Percentiles rank a stretch among this genome's conserved stretches.
Evolutionary conservation across 2,329 filamentous ascomycete species (phyloP).

Genomic region (Myriosclerotinia scirpicola): DNA sequence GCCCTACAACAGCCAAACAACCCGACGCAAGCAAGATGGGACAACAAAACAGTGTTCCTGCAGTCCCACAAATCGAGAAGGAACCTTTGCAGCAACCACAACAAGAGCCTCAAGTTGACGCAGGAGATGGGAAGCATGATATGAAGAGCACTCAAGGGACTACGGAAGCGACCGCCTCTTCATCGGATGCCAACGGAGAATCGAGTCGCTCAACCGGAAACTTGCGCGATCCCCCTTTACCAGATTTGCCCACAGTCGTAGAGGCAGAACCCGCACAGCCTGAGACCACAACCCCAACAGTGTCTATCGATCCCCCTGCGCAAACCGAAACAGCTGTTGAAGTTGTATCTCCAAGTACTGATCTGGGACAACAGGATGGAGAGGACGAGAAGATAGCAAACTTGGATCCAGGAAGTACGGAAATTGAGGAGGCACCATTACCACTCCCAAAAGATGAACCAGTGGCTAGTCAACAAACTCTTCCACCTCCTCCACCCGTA

Average conservation of each 20-base stretch:
- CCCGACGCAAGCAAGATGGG: slow-evolving; percentile 33
- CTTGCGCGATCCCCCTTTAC: slow-evolving; percentile 37
- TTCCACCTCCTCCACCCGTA: slow-evolving; percentile 33
- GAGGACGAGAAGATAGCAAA: slow-evolving; percentile 35
- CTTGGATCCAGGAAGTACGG: slow-evolving; percentile 30
- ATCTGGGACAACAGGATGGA: slow-evolving; percentile 30
- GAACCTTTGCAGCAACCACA: slow-evolving; percentile 33
- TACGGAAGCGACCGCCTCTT: slow-evolving; percentile 13
- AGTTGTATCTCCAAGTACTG: slow-evolving; percentile 3
- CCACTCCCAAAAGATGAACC: slow-evolving; percentile 33
- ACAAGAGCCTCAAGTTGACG: slow-evolving; percentile 26
- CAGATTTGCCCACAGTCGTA: slow-evolving; percentile 38
- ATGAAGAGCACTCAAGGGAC: slow-evolving; percentile 24
- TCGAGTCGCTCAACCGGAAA: slow-evolving; percentile 25
- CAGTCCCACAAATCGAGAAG: slow-evolving; percentile 35
- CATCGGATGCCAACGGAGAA: slow-evolving; percentile 33
- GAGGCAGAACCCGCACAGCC: slow-evolving; percentile 33
- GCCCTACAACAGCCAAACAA: slow-evolving; percentile 38
- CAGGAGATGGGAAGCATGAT: slow-evolving; percentile 25
- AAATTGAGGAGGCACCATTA: slow-evolving; percentile 33
- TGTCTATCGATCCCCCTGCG: slow-evolving; percentile 23
- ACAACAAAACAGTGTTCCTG: slow-evolving; percentile 26
- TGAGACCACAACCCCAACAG: slow-evolving; percentile 30
- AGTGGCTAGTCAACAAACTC: slow-evolving; percentile 28
- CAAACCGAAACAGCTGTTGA: slow-evolving; percentile 1